phyloP scores from a whole-genome alignment of 1,139 yeast species.

The Martiniozyma asiatica region DNA sequence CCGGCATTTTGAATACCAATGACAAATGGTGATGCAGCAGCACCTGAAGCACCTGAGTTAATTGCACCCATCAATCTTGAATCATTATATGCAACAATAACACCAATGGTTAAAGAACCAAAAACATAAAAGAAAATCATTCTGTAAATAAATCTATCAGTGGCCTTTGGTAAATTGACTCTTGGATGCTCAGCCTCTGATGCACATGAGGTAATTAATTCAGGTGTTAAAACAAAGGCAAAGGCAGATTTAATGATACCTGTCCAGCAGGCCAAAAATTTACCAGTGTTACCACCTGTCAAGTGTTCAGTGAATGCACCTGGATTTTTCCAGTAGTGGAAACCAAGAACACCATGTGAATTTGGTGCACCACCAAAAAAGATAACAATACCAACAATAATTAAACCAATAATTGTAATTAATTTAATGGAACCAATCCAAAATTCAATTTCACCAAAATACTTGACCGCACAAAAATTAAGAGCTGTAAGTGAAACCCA shows the following conservation, averaged over 20 bases:
- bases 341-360: slow-evolving; percentile 30
- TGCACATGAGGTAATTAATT: slow-evolving; percentile 29
- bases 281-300: slow-evolving; percentile 47
- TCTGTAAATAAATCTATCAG: slow-evolving; percentile 61
- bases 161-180: slow-evolving; percentile 55
- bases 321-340: slow-evolving; percentile 29
- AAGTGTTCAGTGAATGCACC: slow-evolving; percentile 28
- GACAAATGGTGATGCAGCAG: slow-evolving; percentile 38
- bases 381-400: slow-evolving; percentile 24
- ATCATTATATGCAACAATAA: slow-evolving; percentile 13
- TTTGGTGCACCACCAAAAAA: slow-evolving; percentile 32
- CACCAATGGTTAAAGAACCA: slow-evolving; percentile 34
- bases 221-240: slow-evolving; percentile 36
- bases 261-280: slow-evolving; percentile 58
- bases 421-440: slow-evolving; percentile 35
- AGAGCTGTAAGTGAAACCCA: slow-evolving; percentile 28
- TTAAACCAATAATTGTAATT: slow-evolving; percentile 23
- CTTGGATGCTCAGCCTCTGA: slow-evolving; percentile 31
- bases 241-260: slow-evolving; percentile 56
- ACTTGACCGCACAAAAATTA: slow-evolving; percentile 32
- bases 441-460: slow-evolving; percentile 40
- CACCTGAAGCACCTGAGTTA: slow-evolving; percentile 14
- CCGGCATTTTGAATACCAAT: slow-evolving; percentile 33
- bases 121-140: slow-evolving; percentile 44
- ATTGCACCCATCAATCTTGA: slow-evolving; percentile 22